These are phyloP conservation scores for Eutrema japonicum DNA, from an alignment of 345 rosid genomes.

Conservation along the genomic window DNA sequence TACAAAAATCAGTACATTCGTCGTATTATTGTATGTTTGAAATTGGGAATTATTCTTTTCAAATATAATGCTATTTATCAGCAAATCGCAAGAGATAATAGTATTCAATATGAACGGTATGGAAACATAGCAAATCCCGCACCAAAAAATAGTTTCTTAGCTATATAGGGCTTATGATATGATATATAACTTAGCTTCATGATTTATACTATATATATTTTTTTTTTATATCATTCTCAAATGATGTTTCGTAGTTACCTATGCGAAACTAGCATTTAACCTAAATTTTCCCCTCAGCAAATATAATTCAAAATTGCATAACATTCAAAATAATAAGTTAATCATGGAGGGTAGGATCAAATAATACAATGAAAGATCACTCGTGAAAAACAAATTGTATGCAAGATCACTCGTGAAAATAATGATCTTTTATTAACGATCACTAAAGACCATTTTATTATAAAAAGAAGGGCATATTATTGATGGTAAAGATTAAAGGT, in stretches of 20 bases:
- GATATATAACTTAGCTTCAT: conserved; percentile 23
- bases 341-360: no score
- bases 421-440: not conserved
- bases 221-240: conserved; percentile 21
- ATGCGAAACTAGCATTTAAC: conserved; percentile 1
- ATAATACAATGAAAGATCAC: not conserved
- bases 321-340: not conserved
- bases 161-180: conserved; percentile 11
- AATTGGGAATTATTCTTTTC: not conserved
- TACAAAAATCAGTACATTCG: not conserved
- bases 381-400: not conserved
- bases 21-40: not conserved
- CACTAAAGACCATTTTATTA: conserved; percentile 9
- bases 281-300: not conserved
- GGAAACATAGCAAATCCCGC: conserved; percentile 9
- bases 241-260: conserved; percentile 16
- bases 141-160: not conserved
- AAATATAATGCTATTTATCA: not conserved
- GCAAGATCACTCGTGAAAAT: not conserved
- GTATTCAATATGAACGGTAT: not conserved
- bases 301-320: not conserved
- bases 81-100: not conserved
- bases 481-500: conserved; percentile 30
- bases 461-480: conserved; percentile 26
- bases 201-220: conserved; percentile 15